Percentiles rank a stretch among this genome's conserved stretches.
Conservation (phyloP, 2,329 filamentous ascomycete species). For the Verticillium zaregamsianum region DNA sequence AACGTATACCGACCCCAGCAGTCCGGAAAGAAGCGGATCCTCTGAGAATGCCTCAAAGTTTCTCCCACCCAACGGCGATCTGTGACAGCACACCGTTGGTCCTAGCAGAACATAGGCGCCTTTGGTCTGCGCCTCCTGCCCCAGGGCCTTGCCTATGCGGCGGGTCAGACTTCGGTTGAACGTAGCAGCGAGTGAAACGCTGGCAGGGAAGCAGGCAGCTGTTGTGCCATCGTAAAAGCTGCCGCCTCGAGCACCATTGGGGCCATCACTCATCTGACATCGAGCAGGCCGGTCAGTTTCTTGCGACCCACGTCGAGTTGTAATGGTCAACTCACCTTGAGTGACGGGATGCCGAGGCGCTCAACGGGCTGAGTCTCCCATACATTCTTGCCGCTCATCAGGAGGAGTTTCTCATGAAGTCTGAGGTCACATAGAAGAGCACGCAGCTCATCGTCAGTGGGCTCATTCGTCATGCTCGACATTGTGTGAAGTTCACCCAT, state of each 20-base stretch:
- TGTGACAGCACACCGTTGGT: conserved; percentile 59
- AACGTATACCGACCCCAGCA: conserved; percentile 21
- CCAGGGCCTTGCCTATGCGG: conserved; percentile 5
- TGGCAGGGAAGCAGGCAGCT: conserved; percentile 7
- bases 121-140: conserved; percentile 31
- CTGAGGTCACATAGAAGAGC: too few species aligned
- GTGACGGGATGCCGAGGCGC: neutral
- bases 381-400: neutral
- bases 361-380: conserved; percentile 3
- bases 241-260: neutral
- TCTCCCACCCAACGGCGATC: conserved; percentile 57
- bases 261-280: neutral
- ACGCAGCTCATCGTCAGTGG: too few species aligned
- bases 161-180: conserved; percentile 25
- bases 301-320: too few species aligned
- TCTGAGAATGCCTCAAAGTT: conserved; percentile 64
- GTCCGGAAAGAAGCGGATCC: conserved; percentile 26
- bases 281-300: too few species aligned
- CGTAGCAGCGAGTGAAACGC: conserved; percentile 28
- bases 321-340: neutral
- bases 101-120: conserved; percentile 55
- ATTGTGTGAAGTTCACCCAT: too few species aligned
- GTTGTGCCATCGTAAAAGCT: neutral
- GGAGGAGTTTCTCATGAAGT: neutral
- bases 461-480: too few species aligned